Evolutionary conservation across 2,329 filamentous ascomycete genomes (phyloP).

Genomic region (Ophiostoma perfectum): DNA sequence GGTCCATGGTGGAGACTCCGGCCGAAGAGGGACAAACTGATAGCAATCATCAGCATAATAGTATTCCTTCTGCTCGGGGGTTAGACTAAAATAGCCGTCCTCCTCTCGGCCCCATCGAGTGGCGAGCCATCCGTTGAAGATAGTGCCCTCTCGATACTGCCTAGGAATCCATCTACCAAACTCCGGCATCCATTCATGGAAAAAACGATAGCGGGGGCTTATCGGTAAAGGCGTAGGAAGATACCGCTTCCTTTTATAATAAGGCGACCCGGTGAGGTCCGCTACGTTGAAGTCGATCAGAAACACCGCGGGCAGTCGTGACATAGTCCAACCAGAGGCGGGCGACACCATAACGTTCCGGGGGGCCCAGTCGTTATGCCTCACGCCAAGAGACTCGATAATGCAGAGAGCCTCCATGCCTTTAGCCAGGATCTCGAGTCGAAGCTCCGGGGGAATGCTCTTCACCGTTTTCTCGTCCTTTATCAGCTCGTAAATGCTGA

Average conservation of each 20-base stretch:
- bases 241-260: neutral
- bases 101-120: neutral
- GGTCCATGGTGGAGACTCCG: neutral
- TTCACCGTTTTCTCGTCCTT: neutral
- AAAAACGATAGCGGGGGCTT: neutral
- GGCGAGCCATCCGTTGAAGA: neutral
- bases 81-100: neutral
- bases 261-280: neutral
- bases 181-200: neutral
- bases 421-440: neutral
- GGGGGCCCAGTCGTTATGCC: neutral
- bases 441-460: neutral
- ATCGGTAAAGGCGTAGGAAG: neutral
- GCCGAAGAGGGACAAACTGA: neutral
- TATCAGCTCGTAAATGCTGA: neutral
- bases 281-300: neutral
- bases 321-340: neutral
- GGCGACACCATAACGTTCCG: neutral
- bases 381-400: neutral
- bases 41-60: neutral
- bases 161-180: neutral
- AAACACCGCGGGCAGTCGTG: neutral
- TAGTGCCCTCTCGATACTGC: neutral
- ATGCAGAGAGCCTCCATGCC: neutral
- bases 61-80: neutral